Base-by-base conservation (phyloP, 169 alveolate species). In the Eimeria praecox region DNA sequence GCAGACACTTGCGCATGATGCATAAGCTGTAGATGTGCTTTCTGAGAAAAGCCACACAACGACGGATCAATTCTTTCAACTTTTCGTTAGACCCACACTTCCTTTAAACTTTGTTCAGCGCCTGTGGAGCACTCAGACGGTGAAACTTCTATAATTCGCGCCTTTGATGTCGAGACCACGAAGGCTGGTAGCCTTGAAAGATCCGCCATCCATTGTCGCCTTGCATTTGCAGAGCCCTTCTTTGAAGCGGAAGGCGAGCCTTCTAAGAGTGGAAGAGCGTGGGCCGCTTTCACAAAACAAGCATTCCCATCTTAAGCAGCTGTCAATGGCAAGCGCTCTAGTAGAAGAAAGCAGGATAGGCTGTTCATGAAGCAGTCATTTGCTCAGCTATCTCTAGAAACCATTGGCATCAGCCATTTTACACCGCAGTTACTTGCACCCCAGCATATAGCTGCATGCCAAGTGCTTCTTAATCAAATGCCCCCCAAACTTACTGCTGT, bases 151-250 rank as follows among this genome's bases (percentile, higher is more conserved):
- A 82, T 35, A 54, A 82, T 82, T 46, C 90, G 27, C 27, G 90
- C 90, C 46, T 52, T 82, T 0, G 90, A 82, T 30, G 90, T 82
- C 46, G 90, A 82, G 22, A 82, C 54, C 42, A 82, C 90, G 46
- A 82, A 82, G 42, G 66, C 49, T 52, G 90, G 90, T 27, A 82
- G 73, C 12, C 90, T 27, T 30, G 30, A n/a, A 30, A 54, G 71
- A 52, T 82, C 90, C 33, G 56, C 49, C 71, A 82, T 46, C 90
- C 90, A 82, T 8, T 82, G 71, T 27, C 69, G 90, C 75, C 49
- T 42, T 22, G 59, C 64, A 42, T 44, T 77, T 77, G 87, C 87
- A 42, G 87, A 77, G 80, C 49, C 80, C 35, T 77, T 77, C 64
- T 77, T 77, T 22, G 87, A 77, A 46, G 59, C 42, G 35, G 87